Evolutionary conservation across 1,139 yeast species (phyloP).

Genomic region (Nakaseomyces kungkrabaensis): DNA sequence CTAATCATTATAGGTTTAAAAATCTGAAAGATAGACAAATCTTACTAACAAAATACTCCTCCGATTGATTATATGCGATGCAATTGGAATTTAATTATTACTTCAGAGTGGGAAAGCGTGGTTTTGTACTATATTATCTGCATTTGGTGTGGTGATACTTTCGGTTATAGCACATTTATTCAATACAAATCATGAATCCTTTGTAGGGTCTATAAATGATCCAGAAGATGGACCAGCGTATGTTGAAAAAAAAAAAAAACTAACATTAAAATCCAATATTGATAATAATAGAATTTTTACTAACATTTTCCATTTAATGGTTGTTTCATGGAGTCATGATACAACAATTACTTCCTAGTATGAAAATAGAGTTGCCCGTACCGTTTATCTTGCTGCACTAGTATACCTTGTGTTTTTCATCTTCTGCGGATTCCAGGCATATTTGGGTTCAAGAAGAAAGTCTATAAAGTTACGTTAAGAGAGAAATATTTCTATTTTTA

Average conservation of each 20-base stretch:
- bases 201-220: constrained; percentile 85
- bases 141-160: constrained; percentile 81
- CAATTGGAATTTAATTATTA: too few relatives aligned
- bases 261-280: too few relatives aligned
- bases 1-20: constrained; percentile 5
- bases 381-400: constrained; percentile 81
- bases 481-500: too few relatives aligned
- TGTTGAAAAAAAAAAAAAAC: constrained; percentile 23
- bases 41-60: too few relatives aligned
- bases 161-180: constrained; percentile 78
- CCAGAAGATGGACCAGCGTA: constrained; percentile 85
- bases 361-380: constrained; percentile 57
- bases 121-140: constrained; percentile 87
- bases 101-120: constrained; percentile 49
- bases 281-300: not conserved
- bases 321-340: too few relatives aligned
- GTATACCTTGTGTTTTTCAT: constrained; percentile 71
- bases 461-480: constrained; percentile 25
- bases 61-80: too few relatives aligned
- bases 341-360: too few relatives aligned
- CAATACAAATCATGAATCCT: constrained; percentile 71
- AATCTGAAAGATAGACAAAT: not conserved
- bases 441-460: constrained; percentile 23
- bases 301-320: not conserved
- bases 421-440: constrained; percentile 82